Base-by-base conservation (phyloP, 129 eudicot genomes). In the Logfia minima region DNA sequence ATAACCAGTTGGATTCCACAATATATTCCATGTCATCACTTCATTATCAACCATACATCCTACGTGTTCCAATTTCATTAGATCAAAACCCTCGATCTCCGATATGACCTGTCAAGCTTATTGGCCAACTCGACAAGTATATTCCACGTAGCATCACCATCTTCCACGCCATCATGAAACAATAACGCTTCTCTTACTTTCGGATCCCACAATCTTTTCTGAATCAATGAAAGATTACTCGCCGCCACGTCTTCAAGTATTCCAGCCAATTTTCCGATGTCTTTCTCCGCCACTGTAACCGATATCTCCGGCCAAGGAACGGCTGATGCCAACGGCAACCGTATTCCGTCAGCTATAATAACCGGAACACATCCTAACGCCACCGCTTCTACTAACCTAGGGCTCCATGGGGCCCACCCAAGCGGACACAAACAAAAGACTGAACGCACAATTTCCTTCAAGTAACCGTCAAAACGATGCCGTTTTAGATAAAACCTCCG, bases 401-500 rank as follows among this genome's bases (percentile, higher is more conserved):
- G 98, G 69, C 98, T 94, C 98, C 98, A 94, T 0, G 98, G 98
- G 8, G 98, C 98, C 98, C 97, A 94, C 52, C 98, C 98, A n/a
- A 85, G 75, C 0, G 98, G 98, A 68, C 97, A 91, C 53, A 94
- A 80, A 48, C 97, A 94, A 29, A 94, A 94, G 8, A 77, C 86
- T 0, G 98, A 87, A 0, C 93, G 86, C 0, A 56, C 89, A 2
- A 94, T 94, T 68, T 94, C 97, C 35, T 88, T 86, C 65, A 83
- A 88, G 87, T 89, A 94, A 17, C 97, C 97, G 74, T 82, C 77
- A 67, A 84, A 93, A 13, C 97, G 79, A n/a, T 86, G 86, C 53
- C 98, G 74, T 80, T 82, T 84, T 13, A 93, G 77, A 82, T 93
- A 88, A 72, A 93, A 93, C 77, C 92, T 56, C 80, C 83, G 68